phyloP scores from a whole-genome alignment of 176 grass and related monocot species.

The Areca catechu region DNA sequence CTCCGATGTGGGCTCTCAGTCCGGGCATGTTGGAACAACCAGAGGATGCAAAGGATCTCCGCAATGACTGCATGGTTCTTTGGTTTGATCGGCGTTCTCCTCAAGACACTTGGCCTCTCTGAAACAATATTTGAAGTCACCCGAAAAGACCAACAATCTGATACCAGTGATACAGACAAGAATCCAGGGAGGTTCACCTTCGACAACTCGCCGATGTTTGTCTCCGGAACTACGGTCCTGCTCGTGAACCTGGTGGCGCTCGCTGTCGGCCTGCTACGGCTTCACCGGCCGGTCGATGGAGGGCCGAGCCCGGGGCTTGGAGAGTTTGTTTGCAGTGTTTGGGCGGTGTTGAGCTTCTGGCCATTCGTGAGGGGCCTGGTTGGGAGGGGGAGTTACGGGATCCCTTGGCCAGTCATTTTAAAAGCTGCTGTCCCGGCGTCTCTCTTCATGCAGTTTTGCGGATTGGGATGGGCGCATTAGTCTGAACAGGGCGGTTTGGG shows the following conservation, averaged over 20 bases:
- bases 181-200: constrained; percentile 39
- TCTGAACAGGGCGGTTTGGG: no score
- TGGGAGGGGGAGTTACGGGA: constrained; percentile 29
- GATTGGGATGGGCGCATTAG: no score
- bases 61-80: constrained; percentile 27
- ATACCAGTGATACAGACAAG: background rate
- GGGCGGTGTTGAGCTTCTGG: constrained; percentile 36
- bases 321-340: constrained; percentile 30
- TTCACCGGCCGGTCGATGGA: background rate
- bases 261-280: background rate
- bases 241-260: constrained; percentile 13
- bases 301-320: background rate
- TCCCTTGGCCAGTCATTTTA: constrained; percentile 27
- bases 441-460: constrained; percentile 22
- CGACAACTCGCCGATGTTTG: constrained; percentile 33
- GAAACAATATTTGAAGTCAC: constrained; percentile 46
- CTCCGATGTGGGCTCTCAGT: constrained; percentile 11
- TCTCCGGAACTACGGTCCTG: constrained; percentile 18
- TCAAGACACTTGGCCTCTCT: constrained; percentile 41
- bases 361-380: constrained; percentile 42
- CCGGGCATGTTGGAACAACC: constrained; percentile 54
- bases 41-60: constrained; percentile 34
- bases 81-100: constrained; percentile 35
- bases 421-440: constrained; percentile 26
- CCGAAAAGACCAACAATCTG: constrained; percentile 19